These are phyloP conservation scores for Pyrus hybrid DNA, from an alignment of 331 rosid genomes.

Conservation along the genomic window DNA sequence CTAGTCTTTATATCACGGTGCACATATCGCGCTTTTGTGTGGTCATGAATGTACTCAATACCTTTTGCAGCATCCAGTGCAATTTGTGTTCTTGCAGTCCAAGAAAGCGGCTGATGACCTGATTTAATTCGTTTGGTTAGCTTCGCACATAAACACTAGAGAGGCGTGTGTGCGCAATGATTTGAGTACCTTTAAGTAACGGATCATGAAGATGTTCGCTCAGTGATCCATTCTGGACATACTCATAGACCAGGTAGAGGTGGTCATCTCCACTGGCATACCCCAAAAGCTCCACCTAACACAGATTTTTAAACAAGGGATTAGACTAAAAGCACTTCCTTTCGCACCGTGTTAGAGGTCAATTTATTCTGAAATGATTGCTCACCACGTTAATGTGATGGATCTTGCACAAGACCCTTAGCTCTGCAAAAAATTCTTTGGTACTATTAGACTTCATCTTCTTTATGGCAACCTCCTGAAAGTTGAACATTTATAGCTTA, in stretches of 20 bases:
- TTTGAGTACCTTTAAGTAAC: constrained; percentile 50
- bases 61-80: constrained; percentile 86
- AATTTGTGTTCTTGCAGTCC: constrained; percentile 74
- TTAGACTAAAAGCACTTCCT: background rate
- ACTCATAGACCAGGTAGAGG: constrained; percentile 75
- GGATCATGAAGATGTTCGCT: constrained; percentile 80
- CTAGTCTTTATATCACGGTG: constrained; percentile 82
- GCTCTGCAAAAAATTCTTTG: constrained; percentile 81
- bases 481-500: constrained; percentile 11
- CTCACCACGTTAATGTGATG: constrained; percentile 91
- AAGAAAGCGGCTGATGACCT: constrained; percentile 72
- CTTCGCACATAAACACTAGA: too few relatives aligned
- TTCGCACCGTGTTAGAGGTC: constrained; percentile 1
- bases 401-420: constrained; percentile 63
- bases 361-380: background rate
- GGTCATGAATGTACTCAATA: constrained; percentile 76
- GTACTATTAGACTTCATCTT: constrained; percentile 73
- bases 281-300: constrained; percentile 78
- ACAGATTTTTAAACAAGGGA: constrained; percentile 8
- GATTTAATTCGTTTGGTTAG: constrained; percentile 4
- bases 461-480: constrained; percentile 85
- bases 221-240: constrained; percentile 65
- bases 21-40: constrained; percentile 66
- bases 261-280: constrained; percentile 87
- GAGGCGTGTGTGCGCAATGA: background rate